Percentiles rank a stretch among this genome's conserved stretches.
These are phyloP conservation scores for Talaromyces sp. DNA, from an alignment of 2,329 filamentous ascomycete genomes.

Conservation along the genomic window DNA sequence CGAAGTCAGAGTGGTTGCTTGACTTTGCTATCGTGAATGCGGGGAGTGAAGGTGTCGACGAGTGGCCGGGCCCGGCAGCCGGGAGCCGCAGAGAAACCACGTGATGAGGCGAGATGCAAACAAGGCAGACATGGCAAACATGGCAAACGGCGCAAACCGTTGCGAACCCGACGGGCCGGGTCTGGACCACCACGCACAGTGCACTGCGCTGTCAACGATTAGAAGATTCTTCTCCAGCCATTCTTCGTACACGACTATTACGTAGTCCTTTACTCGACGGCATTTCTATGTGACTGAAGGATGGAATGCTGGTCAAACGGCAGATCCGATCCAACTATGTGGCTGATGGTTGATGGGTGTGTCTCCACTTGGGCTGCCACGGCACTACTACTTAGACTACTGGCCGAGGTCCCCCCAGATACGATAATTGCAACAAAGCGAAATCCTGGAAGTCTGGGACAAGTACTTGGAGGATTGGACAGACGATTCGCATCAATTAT, in stretches of 20 bases:
- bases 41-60: background rate
- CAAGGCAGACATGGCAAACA: background rate
- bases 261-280: too few species aligned
- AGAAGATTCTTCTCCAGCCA: background rate
- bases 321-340: too few species aligned
- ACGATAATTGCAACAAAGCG: too few species aligned
- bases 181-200: background rate
- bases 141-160: background rate
- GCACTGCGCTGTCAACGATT: background rate
- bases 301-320: too few species aligned
- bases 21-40: background rate
- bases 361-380: too few species aligned
- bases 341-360: too few species aligned
- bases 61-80: background rate
- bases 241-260: too few species aligned
- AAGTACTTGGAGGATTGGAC: too few species aligned
- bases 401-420: too few species aligned
- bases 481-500: background rate
- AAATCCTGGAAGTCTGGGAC: too few species aligned
- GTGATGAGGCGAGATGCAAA: background rate
- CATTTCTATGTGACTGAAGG: background rate
- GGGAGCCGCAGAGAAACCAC: background rate
- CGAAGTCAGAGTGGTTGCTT: too few species aligned
- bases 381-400: too few species aligned
- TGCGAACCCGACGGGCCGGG: background rate